Evolutionary conservation across 2,329 filamentous ascomycete genomes (phyloP).

Genomic region (Venturia oleaginea): DNA sequence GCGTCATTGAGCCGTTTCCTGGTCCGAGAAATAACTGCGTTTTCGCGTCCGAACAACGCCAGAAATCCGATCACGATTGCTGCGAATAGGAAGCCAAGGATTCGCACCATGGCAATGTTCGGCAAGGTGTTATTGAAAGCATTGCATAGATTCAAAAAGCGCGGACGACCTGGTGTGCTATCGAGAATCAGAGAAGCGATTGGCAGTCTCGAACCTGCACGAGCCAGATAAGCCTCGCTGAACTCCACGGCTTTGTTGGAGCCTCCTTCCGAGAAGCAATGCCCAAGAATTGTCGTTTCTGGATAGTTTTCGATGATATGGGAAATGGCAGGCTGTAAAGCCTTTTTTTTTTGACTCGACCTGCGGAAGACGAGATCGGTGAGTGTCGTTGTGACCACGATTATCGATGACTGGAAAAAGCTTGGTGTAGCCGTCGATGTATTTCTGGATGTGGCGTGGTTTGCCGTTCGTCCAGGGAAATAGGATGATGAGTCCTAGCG

Average conservation of each 20-base stretch:
- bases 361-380: constrained; percentile 18
- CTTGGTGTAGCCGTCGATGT: constrained; percentile 21
- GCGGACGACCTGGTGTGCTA: constrained; percentile 20
- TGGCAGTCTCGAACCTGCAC: constrained; percentile 5
- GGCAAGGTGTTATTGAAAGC: constrained; percentile 18
- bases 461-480: constrained; percentile 24
- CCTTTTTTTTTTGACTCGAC: constrained; percentile 8
- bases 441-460: constrained; percentile 24
- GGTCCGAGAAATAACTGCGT: background rate
- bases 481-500: constrained; percentile 17
- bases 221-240: constrained; percentile 13
- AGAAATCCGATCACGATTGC: background rate
- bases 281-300: constrained; percentile 19
- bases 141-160: constrained; percentile 12
- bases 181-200: constrained; percentile 22
- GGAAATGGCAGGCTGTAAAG: constrained; percentile 16
- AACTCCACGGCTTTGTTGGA: constrained; percentile 21
- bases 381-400: constrained; percentile 22
- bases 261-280: constrained; percentile 28
- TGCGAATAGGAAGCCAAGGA: constrained; percentile 15
- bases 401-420: constrained; percentile 22
- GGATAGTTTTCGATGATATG: constrained; percentile 15
- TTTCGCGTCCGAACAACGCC: constrained; percentile 1
- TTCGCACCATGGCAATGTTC: constrained; percentile 14
- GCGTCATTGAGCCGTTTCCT: constrained; percentile 4